Percentiles rank a stretch among this genome's conserved stretches.
Conservation (phyloP, 2,329 filamentous ascomycete genomes). For the Penicillium palitans region DNA sequence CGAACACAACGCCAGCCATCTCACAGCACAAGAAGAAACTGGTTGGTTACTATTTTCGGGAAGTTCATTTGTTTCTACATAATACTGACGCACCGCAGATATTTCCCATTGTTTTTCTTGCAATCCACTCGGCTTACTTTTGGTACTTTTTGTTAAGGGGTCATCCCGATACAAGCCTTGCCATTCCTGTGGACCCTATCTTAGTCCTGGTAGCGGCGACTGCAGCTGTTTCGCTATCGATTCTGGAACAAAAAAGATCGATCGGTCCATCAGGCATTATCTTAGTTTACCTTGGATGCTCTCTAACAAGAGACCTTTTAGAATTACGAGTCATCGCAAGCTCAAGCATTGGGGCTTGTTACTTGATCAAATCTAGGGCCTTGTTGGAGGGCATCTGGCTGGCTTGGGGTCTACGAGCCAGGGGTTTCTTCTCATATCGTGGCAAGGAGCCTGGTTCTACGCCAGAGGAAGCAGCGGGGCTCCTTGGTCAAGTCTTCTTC, state of each 20-base stretch:
- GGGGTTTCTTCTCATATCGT: neutral
- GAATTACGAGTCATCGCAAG: neutral
- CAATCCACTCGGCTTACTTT: neutral
- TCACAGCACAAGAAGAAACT: neutral
- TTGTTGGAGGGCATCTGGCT: neutral
- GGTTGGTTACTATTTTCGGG: neutral
- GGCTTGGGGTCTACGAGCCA: neutral
- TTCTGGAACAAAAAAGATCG: neutral
- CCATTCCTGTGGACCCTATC: neutral
- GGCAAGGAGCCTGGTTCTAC: neutral
- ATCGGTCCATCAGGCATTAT: neutral
- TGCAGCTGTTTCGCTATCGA: neutral
- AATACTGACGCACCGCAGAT: neutral
- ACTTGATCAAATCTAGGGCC: neutral
- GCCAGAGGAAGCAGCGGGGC: neutral
- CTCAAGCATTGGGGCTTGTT: neutral
- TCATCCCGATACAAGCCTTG: neutral
- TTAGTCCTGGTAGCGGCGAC: neutral
- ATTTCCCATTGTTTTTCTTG: neutral
- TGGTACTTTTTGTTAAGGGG: neutral
- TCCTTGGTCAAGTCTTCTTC: neutral
- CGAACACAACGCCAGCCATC: neutral
- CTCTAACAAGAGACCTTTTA: neutral
- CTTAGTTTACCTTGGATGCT: neutral
- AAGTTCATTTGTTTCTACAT: neutral